Conservation (phyloP, 257 asterid genomes). For the Scutellaria galericulata region DNA sequence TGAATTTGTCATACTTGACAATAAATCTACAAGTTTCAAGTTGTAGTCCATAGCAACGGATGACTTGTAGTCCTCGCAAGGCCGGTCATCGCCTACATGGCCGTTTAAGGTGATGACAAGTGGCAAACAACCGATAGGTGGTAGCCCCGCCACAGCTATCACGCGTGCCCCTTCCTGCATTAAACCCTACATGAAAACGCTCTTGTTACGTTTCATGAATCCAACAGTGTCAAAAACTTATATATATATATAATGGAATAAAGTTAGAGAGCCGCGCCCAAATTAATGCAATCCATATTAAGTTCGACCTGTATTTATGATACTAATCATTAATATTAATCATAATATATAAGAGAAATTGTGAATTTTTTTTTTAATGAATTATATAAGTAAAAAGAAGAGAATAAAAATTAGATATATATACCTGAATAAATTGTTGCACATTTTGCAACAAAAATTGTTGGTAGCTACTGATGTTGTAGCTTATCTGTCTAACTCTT, state of each 20-base stretch:
- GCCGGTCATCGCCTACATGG: constrained; percentile 24
- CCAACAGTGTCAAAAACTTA: too few relatives aligned
- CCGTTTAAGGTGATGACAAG: constrained; percentile 42
- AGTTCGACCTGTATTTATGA: too few relatives aligned
- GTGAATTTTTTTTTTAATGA: too few relatives aligned
- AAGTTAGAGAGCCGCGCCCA: too few relatives aligned
- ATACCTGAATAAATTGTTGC: constrained; percentile 49
- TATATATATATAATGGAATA: too few relatives aligned
- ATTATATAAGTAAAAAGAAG: too few relatives aligned
- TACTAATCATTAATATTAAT: too few relatives aligned
- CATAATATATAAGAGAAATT: too few relatives aligned
- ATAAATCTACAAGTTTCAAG: constrained; percentile 33
- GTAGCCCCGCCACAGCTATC: constrained; percentile 57
- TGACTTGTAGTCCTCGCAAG: constrained; percentile 43
- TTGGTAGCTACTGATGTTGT: constrained; percentile 41
- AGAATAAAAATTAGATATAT: neutral
- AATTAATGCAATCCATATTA: too few relatives aligned
- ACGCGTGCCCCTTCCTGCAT: constrained; percentile 48
- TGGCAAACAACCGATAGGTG: constrained; percentile 71
- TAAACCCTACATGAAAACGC: constrained; percentile 35
- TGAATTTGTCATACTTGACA: constrained; percentile 20
- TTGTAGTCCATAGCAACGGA: constrained; percentile 50
- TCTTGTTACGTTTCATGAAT: neutral
- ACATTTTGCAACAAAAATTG: constrained; percentile 38
- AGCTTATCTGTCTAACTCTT: constrained; percentile 39